Conservation (phyloP, 2,329 filamentous ascomycete genomes). For the Botryotinia narcissicola region DNA sequence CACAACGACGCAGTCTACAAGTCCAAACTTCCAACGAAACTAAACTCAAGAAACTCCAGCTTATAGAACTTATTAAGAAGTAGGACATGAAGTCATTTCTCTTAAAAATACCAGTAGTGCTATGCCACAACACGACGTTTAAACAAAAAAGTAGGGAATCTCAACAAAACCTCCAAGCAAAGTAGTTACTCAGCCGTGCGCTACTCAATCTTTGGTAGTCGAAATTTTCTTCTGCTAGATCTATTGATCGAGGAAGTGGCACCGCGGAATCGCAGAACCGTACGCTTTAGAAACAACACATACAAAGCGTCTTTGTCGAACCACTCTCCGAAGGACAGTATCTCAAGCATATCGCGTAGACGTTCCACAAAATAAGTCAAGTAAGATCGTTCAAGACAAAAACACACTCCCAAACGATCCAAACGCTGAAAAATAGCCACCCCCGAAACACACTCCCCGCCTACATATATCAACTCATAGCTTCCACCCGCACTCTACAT, state of each 20-base stretch:
- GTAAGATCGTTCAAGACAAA: no score
- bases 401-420: neutral
- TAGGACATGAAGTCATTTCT: neutral
- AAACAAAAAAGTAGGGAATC: neutral
- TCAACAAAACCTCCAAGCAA: neutral
- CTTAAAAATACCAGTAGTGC: neutral
- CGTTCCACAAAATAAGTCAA: no score
- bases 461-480: neutral
- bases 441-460: neutral
- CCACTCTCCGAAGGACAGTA: no score
- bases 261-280: no score
- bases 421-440: neutral
- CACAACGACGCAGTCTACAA: accelerated
- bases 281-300: neutral
- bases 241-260: no score
- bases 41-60: neutral
- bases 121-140: neutral
- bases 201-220: neutral
- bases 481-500: neutral
- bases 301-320: neutral
- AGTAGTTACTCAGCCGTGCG: neutral
- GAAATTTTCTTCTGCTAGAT: neutral
- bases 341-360: no score
- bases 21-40: neutral
- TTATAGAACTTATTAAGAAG: accelerated